Evolutionary conservation across 345 rosid genomes (phyloP).

Genomic region (Lumnitzera littorea): DNA sequence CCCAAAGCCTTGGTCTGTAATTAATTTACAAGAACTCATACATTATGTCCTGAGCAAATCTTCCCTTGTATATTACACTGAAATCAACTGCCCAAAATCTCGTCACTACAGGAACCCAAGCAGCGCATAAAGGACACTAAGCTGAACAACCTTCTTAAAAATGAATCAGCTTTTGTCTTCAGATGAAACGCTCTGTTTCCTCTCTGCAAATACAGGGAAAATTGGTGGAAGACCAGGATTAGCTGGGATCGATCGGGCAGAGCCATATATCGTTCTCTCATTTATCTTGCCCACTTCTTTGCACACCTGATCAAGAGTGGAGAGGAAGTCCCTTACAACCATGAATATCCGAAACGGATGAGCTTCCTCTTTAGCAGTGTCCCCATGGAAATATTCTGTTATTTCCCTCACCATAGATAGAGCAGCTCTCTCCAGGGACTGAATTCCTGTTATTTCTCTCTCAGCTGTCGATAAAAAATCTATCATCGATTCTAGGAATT

Average conservation of each 20-base stretch:
- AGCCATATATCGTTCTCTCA: conserved; percentile 62
- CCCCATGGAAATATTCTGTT: conserved; percentile 89
- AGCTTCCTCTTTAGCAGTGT: conserved; percentile 69
- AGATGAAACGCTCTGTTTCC: conserved; percentile 26
- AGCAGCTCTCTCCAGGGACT: conserved; percentile 35
- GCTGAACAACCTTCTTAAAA: background rate
- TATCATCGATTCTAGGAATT: conserved; percentile 55
- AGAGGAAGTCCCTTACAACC: conserved; percentile 82
- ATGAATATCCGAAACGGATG: conserved; percentile 68
- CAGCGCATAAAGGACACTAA: no score
- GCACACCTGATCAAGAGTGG: conserved; percentile 83
- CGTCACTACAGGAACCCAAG: no score
- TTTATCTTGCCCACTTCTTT: conserved; percentile 85
- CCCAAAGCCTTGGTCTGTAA: no score
- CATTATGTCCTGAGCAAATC: no score
- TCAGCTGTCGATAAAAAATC: conserved; percentile 58
- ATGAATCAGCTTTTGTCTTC: conserved; percentile 31
- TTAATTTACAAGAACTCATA: no score
- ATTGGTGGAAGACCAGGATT: conserved; percentile 28
- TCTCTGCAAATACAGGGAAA: conserved; percentile 35
- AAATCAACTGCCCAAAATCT: no score
- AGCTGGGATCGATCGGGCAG: conserved; percentile 34
- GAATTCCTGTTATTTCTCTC: conserved; percentile 51
- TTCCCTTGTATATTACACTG: no score
- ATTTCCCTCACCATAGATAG: conserved; percentile 59